phyloP scores from a whole-genome alignment of 2,329 filamentous ascomycete species.

The Gaeumannomyces tritici region DNA sequence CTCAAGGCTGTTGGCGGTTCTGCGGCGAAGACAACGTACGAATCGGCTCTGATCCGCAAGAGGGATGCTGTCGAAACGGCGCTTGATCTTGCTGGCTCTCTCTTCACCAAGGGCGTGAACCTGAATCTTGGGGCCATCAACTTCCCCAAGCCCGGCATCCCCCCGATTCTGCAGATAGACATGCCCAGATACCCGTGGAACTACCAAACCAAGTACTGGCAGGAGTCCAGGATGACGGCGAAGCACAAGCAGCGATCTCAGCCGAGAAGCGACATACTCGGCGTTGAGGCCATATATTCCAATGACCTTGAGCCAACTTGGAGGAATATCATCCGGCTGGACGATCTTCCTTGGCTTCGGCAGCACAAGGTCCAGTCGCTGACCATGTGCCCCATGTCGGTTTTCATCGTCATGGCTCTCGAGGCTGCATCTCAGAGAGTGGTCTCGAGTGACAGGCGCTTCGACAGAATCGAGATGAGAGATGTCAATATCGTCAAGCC shows the following conservation, averaged over 20 bases:
- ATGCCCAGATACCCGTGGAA: slow-evolving; percentile 39
- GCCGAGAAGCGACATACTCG: slow-evolving; percentile 35
- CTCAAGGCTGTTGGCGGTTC: slow-evolving; percentile 31
- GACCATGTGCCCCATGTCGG: slow-evolving; percentile 44
- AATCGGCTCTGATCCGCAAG: slow-evolving; percentile 38
- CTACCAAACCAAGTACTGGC: slow-evolving; percentile 34
- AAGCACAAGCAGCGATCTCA: slow-evolving; percentile 29
- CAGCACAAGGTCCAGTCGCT: slow-evolving; percentile 49
- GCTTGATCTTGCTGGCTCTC: slow-evolving; percentile 30
- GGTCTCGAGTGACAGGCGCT: slow-evolving; percentile 13
- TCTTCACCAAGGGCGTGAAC: slow-evolving; percentile 34
- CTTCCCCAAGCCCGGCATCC: slow-evolving; percentile 25
- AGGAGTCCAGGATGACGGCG: slow-evolving; percentile 32
- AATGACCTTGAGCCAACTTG: slow-evolving; percentile 36
- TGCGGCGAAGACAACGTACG: slow-evolving; percentile 31
- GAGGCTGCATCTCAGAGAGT: slow-evolving; percentile 33
- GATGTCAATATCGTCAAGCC: slow-evolving; percentile 36
- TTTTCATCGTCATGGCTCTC: slow-evolving; percentile 39
- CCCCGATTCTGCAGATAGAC: slow-evolving; percentile 30
- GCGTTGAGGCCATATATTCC: slow-evolving; percentile 30
- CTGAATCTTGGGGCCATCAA: slow-evolving; percentile 37
- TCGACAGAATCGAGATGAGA: slow-evolving; percentile 34
- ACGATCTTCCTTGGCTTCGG: slow-evolving; percentile 46
- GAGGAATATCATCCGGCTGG: slow-evolving; percentile 35
- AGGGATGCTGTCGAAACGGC: slow-evolving; percentile 33